phyloP scores from a whole-genome alignment of 176 grass and related monocot genomes.

The Eleusine coracana region DNA sequence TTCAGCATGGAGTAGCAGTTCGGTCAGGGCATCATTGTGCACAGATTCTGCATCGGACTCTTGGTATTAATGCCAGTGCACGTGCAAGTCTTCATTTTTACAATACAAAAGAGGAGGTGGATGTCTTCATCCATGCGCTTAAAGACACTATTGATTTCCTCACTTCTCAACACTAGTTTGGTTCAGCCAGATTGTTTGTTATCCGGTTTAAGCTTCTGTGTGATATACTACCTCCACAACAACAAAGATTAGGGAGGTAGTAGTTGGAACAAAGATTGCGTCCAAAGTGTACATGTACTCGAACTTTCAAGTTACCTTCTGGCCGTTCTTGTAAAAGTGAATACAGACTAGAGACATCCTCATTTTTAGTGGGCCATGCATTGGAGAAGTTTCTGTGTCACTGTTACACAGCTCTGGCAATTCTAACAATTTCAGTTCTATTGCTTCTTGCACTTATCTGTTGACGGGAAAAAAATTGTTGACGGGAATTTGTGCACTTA shows the following conservation, averaged over 20 bases:
- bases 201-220: constrained; percentile 4
- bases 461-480: too few species aligned
- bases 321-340: constrained; percentile 17
- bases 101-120: constrained; percentile 90
- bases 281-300: background rate
- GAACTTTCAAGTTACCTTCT: background rate
- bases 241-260: too few species aligned
- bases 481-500: too few species aligned
- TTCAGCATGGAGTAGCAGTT: constrained; percentile 84
- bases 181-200: background rate
- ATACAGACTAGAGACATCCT: background rate
- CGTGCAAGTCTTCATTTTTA: constrained; percentile 95
- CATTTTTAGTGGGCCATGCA: background rate
- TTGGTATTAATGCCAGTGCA: constrained; percentile 78
- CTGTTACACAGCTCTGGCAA: background rate
- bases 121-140: constrained; percentile 67
- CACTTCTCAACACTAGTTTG: constrained; percentile 41
- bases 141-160: constrained; percentile 75
- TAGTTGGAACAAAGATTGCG: background rate
- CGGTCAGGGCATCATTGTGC: constrained; percentile 95
- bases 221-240: background rate
- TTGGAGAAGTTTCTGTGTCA: background rate
- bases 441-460: background rate
- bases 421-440: background rate
- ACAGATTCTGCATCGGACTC: constrained; percentile 71